Conservation (phyloP, 495 filamentous ascomycete genomes). For the Neurospora sp. region DNA sequence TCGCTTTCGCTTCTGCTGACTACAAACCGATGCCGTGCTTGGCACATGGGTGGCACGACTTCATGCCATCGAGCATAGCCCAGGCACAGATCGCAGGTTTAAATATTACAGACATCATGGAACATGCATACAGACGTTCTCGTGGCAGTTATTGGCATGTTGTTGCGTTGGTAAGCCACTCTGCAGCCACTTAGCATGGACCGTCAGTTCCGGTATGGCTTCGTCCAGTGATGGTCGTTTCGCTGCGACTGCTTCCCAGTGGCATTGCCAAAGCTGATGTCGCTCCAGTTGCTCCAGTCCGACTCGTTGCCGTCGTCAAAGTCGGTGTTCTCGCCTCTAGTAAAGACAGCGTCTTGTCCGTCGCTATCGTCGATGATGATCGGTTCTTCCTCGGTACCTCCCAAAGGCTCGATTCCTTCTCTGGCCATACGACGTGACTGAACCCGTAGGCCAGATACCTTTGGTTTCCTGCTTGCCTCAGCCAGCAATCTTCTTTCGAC, state of each 20-base stretch:
- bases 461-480: not conserved
- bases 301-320: conserved; percentile 4
- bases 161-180: not conserved
- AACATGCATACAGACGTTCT: not conserved
- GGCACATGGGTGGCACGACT: not conserved
- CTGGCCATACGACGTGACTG: not conserved
- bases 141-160: not conserved
- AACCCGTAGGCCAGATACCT: not conserved
- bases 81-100: not conserved
- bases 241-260: not conserved
- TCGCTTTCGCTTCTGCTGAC: not conserved
- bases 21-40: not conserved
- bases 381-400: conserved; percentile 1
- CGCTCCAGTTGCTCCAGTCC: conserved; percentile 1
- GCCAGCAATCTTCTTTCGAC: not conserved
- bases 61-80: not conserved
- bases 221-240: not conserved
- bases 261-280: not conserved
- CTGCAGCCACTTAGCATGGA: not conserved
- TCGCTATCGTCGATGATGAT: conserved; percentile 2
- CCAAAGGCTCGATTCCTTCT: not conserved
- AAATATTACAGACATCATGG: not conserved
- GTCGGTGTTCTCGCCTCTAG: not conserved
- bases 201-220: not conserved
- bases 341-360: conserved; percentile 1